Base-by-base conservation (phyloP, 306 rosid species). In the Quercus rubra region DNA sequence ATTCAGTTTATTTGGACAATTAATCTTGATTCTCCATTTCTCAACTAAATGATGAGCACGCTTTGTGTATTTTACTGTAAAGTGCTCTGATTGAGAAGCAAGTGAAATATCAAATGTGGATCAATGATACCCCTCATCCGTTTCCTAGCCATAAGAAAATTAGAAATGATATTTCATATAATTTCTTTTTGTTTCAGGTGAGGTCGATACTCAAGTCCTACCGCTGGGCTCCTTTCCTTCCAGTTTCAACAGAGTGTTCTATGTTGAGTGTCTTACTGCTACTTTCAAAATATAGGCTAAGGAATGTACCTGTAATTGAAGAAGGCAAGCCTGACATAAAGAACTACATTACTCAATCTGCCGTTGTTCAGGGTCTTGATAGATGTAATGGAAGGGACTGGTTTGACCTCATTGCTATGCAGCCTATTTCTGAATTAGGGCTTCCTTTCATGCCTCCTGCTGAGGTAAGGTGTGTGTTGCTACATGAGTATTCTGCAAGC, bases 331-430 rank as follows among this genome's bases (percentile, higher is more conserved):
- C 92, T 1, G 92, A 85, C 69, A 82, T 95, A 74, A 78, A 78
- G 82, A 92, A 95, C 86, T 95, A 86, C 88, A 85, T 95, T 74
- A 95, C 99, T 80, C 99, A 92, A 79, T 90, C 97, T n/a, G 99
- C 96, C 74, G 89, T 92, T 71, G 79, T 95, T 75, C 94, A 91
- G 77, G 99, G 99, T 74, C 98, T 92, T 5, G 87, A 90, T 74
- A 86, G 86, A 81, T 95, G 92, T 77, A 81, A 52, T 70, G 92
- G 97, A 84, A 86, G 94, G 84, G 99, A 95, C 76, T 95, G 98
- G 99, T 95, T 92, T 68, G 99, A 90, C 76, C 80, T 90, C 83
- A 95, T 91, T 77, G 82, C 93, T 31, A 70, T 84, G n/a, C 81
- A 73, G 74, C 88, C 93, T 49, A 75, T 92, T 74, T 83, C 90